Evolutionary conservation across 306 rosid genomes (phyloP).

Genomic region (Cucurbita moschata): DNA sequence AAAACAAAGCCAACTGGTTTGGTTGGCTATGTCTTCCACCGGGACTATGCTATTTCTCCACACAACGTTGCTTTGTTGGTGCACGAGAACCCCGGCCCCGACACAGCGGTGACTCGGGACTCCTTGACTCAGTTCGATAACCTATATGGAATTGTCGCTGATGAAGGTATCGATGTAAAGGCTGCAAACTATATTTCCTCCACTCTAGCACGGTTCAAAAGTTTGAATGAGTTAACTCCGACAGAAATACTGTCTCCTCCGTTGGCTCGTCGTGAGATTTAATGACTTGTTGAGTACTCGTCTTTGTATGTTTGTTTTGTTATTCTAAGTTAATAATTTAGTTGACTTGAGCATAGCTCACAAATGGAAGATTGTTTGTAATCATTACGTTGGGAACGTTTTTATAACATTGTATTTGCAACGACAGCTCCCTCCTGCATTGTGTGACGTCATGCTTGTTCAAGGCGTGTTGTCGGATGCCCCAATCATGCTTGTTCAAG

Average conservation of each 20-base stretch:
- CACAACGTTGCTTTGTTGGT: constrained; percentile 29
- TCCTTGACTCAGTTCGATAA: constrained; percentile 13
- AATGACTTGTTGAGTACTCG: neutral
- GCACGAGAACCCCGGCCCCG: neutral
- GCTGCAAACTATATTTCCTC: constrained; percentile 48
- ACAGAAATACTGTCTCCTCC: neutral
- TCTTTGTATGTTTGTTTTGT: neutral
- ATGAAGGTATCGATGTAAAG: constrained; percentile 54
- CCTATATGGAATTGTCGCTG: constrained; percentile 21
- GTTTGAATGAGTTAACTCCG: constrained; percentile 32
- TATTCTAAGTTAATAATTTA: neutral
- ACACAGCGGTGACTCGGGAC: neutral
- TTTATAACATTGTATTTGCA: no score
- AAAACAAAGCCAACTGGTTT: constrained; percentile 35
- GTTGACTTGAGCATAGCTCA: neutral
- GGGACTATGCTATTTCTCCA: constrained; percentile 13
- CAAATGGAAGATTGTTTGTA: no score
- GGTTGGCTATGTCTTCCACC: constrained; percentile 31
- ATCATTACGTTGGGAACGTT: no score
- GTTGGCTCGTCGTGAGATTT: neutral
- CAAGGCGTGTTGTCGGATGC: no score
- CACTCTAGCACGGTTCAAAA: constrained; percentile 45
- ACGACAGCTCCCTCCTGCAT: no score
- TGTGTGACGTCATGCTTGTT: no score
- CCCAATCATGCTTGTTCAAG: no score